Base-by-base conservation (phyloP, 2,329 filamentous ascomycete species). In the Trichophyton simii region DNA sequence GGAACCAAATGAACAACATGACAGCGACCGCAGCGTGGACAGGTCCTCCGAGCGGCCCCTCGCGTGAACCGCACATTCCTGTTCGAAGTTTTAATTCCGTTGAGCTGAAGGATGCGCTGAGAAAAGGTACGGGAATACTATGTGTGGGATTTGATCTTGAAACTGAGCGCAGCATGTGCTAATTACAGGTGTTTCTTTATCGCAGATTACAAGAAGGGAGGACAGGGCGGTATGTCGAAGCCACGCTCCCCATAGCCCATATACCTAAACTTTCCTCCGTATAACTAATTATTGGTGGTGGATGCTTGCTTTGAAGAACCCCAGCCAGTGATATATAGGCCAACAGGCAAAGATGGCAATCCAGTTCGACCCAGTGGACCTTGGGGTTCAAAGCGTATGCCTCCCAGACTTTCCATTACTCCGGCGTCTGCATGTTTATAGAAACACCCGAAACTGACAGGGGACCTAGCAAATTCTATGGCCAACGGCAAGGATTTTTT, bases 401-500 rank as follows among this genome's bases (percentile, higher is more conserved):
- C 7, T 11, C 31, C 38, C 28, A 13, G 9, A 46, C 22, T 13
- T 34, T 54, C 25, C 28, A 22, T 54, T 54, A 18, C 11, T 31
- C 44, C 44, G 44, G 44, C 18, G 11, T 61, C 42, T 20, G 38
- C 6, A 48, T 28, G n/a, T 34, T 59, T 48, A 18, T 28, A 44
- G 25, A 52, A 18, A 42, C 15, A 48, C 25, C 22, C 60, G 66
- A 58, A 67, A 58, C 52, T 57, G 44, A 65, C 46, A 61, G 57
- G 34, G 59, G 48, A 4, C 54, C 22, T 62, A 79, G 77, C 76
- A 41, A 78, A 78, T 62, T 71, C 71, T 1, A 79, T 79, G 77
- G 73, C 72, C 3, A 78, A 74, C 62, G 76, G 76, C 7, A 79
- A 76, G 67, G 77, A 79, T 63, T 79, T 79, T 68, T 79, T 78